Evolutionary conservation across 108 stramenopile genomes (phyloP).

Genomic region (Fragilariopsis cylindrus): DNA sequence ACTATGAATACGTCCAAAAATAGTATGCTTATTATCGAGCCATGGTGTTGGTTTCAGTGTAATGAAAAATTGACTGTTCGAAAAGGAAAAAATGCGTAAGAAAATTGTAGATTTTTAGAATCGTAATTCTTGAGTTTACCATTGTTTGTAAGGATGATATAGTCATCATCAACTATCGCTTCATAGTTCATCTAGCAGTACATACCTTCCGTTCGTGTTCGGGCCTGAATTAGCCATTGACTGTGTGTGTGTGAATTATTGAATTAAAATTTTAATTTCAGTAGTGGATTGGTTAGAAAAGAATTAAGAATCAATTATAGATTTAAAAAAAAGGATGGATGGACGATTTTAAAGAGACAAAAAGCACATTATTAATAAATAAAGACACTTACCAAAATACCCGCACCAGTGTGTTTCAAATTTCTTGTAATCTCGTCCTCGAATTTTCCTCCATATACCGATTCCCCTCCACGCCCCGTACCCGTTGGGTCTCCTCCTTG

Average conservation of each 20-base stretch:
- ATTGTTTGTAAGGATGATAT: not conserved
- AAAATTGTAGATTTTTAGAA: too few species aligned
- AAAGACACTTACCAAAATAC: slow-evolving; percentile 54
- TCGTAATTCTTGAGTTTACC: not conserved
- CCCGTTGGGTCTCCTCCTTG: slow-evolving; percentile 98
- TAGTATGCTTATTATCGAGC: slow-evolving; percentile 92
- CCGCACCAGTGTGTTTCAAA: slow-evolving; percentile 85
- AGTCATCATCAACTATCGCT: not conserved
- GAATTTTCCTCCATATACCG: slow-evolving; percentile 89
- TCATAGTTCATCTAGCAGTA: not conserved
- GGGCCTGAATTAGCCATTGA: slow-evolving; percentile 95
- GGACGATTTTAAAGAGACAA: too few species aligned
- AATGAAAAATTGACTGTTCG: slow-evolving; percentile 88
- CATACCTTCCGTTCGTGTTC: slow-evolving; percentile 81
- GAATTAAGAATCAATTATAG: not conserved
- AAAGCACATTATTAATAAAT: too few species aligned
- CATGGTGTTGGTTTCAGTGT: slow-evolving; percentile 86
- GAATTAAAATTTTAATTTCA: not conserved
- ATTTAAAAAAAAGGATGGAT: not conserved
- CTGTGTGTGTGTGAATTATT: not conserved
- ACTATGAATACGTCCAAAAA: slow-evolving; percentile 92
- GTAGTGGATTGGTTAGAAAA: not conserved
- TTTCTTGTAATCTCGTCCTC: slow-evolving; percentile 91
- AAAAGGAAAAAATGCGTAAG: too few species aligned
- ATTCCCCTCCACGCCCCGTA: slow-evolving; percentile 74